Evolutionary conservation across 768 basidiomycete species (phyloP).

Genomic region (Collybiopsis luxurians): DNA sequence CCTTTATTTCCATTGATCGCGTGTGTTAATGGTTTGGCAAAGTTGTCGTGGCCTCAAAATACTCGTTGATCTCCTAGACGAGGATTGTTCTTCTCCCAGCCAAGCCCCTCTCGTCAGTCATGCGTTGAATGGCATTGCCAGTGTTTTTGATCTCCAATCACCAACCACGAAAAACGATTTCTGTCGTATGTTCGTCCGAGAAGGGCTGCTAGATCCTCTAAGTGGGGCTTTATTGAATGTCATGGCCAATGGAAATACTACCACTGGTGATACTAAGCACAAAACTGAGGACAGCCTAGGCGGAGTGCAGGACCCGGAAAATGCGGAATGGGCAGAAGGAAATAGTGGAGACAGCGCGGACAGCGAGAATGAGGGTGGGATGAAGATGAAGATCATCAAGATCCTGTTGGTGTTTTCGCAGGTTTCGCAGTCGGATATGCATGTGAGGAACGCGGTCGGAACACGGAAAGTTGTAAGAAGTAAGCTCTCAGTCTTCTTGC

Average conservation of each 20-base stretch:
- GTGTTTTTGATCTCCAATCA: conserved; percentile 93
- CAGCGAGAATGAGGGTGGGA: conserved; percentile 35
- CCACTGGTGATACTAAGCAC: conserved; percentile 25
- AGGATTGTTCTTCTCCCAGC: conserved; percentile 74
- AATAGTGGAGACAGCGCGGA: neutral
- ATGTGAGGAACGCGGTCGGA: conserved; percentile 90
- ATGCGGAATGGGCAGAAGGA: neutral
- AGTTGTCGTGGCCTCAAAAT: conserved; percentile 95
- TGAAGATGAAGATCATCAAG: conserved; percentile 87
- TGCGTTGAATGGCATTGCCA: conserved; percentile 91
- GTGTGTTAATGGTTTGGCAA: neutral
- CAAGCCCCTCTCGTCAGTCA: conserved; percentile 90
- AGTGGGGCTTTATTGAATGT: conserved; percentile 88
- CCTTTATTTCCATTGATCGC: neutral
- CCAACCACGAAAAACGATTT: conserved; percentile 98
- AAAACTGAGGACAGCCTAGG: neutral
- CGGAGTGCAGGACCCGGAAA: neutral
- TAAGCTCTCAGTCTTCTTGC: conserved; percentile 38
- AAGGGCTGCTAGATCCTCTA: conserved; percentile 91
- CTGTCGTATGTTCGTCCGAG: conserved; percentile 96
- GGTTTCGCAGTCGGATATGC: conserved; percentile 92
- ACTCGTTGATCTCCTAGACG: conserved; percentile 93
- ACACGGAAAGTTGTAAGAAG: conserved; percentile 86
- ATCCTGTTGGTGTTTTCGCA: conserved; percentile 91
- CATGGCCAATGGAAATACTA: conserved; percentile 67